A percentile compares a stretch with the other conserved stretches of the same genome.
Evolutionary conservation across 2,329 filamentous ascomycete genomes (phyloP).

Genomic region (Penicillium sp.): DNA sequence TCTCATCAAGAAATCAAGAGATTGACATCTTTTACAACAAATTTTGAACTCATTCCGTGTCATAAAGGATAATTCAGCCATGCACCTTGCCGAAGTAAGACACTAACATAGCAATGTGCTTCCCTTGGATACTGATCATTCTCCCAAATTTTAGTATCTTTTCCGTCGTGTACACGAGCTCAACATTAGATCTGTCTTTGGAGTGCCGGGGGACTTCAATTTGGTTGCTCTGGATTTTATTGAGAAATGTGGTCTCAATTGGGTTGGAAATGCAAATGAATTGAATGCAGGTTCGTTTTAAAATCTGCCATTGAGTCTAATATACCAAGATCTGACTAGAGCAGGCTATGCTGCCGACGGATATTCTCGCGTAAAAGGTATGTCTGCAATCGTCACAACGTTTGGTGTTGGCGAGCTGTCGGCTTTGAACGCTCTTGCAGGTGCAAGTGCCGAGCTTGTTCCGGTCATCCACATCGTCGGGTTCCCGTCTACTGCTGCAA

Average conservation of each 20-base stretch:
- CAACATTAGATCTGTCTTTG: slow-evolving; percentile 13
- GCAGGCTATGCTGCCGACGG: slow-evolving; percentile 72
- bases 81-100: slow-evolving; percentile 10
- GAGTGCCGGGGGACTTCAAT: slow-evolving; percentile 62
- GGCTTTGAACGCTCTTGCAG: slow-evolving; percentile 68
- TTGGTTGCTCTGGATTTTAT: slow-evolving; percentile 61
- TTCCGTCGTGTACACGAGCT: slow-evolving; percentile 10
- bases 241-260: slow-evolving; percentile 54
- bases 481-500: slow-evolving; percentile 46
- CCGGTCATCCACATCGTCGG: slow-evolving; percentile 66
- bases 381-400: slow-evolving; percentile 70
- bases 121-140: neutral
- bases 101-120: neutral
- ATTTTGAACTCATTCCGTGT: neutral
- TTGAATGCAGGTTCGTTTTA: slow-evolving; percentile 53
- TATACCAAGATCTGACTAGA: slow-evolving; percentile 7
- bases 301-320: too few species aligned
- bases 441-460: slow-evolving; percentile 71
- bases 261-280: slow-evolving; percentile 64
- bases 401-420: slow-evolving; percentile 66
- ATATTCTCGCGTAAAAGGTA: slow-evolving; percentile 70
- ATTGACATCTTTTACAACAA: neutral
- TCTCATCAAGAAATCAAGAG: neutral
- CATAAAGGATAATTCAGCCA: neutral
- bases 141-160: slow-evolving; percentile 1